Evolutionary conservation across 345 rosid species (phyloP).

Genomic region (Eucalyptus leucophloia): DNA sequence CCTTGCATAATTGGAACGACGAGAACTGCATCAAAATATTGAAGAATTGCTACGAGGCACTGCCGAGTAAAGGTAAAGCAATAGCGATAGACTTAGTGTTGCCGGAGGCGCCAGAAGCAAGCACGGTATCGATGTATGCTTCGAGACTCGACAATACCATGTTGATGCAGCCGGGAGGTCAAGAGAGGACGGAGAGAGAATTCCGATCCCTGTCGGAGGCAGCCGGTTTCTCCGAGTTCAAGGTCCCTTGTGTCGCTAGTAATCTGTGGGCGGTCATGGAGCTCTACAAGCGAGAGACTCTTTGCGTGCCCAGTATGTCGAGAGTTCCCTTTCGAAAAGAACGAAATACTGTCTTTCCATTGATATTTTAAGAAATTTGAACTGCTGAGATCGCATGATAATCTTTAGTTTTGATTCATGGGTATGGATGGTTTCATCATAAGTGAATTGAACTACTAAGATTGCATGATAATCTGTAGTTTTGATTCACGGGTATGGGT

Average conservation of each 20-base stretch:
- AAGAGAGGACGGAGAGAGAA: conserved; percentile 4
- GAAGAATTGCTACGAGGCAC: neutral
- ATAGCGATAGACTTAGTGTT: conserved; percentile 2
- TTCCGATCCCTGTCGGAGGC: neutral
- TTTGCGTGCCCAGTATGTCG: neutral
- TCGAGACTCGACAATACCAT: conserved; percentile 2
- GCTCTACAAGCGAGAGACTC: neutral
- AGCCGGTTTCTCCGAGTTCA: conserved; percentile 3
- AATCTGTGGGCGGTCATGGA: conserved; percentile 11
- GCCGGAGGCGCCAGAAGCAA: conserved; percentile 4
- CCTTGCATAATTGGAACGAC: conserved; percentile 11
- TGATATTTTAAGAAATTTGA: too few relatives aligned
- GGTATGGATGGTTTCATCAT: neutral
- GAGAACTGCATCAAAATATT: conserved; percentile 2
- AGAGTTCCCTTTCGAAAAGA: neutral
- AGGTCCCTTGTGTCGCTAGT: neutral
- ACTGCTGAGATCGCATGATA: neutral
- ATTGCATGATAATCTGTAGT: too few relatives aligned
- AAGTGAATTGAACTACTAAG: neutral
- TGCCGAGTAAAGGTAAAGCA: conserved; percentile 2
- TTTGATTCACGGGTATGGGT: neutral
- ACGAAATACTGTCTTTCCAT: neutral
- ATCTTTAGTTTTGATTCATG: neutral
- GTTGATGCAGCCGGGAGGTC: conserved; percentile 5
- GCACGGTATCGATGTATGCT: neutral